phyloP scores from a whole-genome alignment of 75 land plant genomes.

The Cupressus sempervirens region DNA sequence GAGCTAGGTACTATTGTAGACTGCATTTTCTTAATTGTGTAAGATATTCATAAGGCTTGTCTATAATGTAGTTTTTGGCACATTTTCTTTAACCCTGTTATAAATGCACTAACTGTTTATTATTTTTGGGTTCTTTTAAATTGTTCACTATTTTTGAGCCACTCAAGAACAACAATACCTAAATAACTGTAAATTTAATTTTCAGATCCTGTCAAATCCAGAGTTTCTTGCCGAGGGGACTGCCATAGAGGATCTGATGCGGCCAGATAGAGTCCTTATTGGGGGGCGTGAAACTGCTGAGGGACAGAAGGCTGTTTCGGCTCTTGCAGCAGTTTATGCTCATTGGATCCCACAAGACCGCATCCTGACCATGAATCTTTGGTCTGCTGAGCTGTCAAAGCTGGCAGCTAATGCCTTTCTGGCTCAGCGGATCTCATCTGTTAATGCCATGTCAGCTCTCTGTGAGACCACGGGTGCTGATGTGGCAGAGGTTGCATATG shows the following conservation, averaged over 20 bases:
- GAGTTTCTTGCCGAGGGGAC: slow-evolving; percentile 94
- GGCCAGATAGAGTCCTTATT: slow-evolving; percentile 77
- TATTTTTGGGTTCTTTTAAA: background rate
- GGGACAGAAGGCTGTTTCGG: slow-evolving; percentile 63
- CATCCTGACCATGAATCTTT: slow-evolving; percentile 74
- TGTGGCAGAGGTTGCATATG: slow-evolving; percentile 67
- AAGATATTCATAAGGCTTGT: background rate
- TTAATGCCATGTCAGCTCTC: slow-evolving; percentile 91
- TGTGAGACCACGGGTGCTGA: slow-evolving; percentile 92
- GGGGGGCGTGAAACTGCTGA: slow-evolving; percentile 84
- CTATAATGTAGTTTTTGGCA: background rate
- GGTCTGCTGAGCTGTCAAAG: slow-evolving; percentile 96
- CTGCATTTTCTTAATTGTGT: background rate
- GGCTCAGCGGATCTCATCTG: slow-evolving; percentile 86
- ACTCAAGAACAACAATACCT: background rate
- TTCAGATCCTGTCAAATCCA: slow-evolving; percentile 74
- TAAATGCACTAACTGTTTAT: background rate
- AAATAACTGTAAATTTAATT: slow-evolving; percentile 6
- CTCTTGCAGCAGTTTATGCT: slow-evolving; percentile 74
- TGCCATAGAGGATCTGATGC: slow-evolving; percentile 66
- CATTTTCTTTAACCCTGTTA: background rate
- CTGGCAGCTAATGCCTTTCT: slow-evolving; percentile 90
- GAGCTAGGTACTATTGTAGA: background rate
- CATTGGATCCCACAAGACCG: slow-evolving; percentile 80
- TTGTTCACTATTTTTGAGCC: background rate